phyloP scores from a whole-genome alignment of 257 asterid genomes.

The Plantago major region DNA sequence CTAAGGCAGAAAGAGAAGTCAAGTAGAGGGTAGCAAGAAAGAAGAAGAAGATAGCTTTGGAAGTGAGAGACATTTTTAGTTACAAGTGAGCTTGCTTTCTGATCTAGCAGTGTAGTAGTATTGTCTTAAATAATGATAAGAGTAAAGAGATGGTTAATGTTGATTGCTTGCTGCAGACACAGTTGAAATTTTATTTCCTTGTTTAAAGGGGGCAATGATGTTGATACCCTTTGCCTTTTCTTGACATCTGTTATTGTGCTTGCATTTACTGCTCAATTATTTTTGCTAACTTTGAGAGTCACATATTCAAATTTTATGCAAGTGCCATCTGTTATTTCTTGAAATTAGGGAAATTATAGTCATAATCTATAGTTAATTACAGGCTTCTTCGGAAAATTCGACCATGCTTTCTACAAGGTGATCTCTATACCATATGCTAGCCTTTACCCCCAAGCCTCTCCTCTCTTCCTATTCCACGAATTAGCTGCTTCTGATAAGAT shows the following conservation, averaged over 20 bases:
- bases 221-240: background rate
- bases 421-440: too few relatives aligned
- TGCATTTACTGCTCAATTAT: constrained; percentile 12
- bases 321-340: background rate
- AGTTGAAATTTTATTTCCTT: background rate
- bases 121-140: too few relatives aligned
- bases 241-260: background rate
- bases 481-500: too few relatives aligned
- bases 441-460: too few relatives aligned
- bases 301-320: background rate
- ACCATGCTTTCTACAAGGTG: too few relatives aligned
- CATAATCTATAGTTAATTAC: too few relatives aligned
- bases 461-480: too few relatives aligned
- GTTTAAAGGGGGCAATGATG: background rate
- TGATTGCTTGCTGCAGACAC: too few relatives aligned
- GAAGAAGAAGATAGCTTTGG: constrained; percentile 43
- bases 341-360: background rate
- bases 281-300: constrained; percentile 16
- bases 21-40: constrained; percentile 34
- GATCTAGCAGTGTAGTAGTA: too few relatives aligned
- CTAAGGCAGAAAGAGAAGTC: constrained; percentile 28
- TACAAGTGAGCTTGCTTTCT: background rate
- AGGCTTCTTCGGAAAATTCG: too few relatives aligned
- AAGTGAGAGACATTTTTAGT: constrained; percentile 31
- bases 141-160: too few relatives aligned